Evolutionary conservation across 2,329 filamentous ascomycete genomes (phyloP), one percentile per base, ranked within the genome.

Genomic region (Colletotrichum sublineola): DNA sequence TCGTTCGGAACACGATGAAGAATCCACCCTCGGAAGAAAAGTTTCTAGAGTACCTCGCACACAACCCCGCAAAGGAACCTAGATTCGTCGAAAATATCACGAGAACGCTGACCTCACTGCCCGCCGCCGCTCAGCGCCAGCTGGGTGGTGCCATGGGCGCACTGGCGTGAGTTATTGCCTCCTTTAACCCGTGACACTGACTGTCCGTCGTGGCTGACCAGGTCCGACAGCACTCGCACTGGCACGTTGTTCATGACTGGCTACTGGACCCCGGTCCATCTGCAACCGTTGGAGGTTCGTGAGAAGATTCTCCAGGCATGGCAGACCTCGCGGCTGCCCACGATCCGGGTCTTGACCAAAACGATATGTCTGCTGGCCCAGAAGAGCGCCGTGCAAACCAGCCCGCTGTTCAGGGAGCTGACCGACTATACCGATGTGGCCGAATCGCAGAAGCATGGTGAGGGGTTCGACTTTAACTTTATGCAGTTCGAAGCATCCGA

Each of bases 171-270:
- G 85, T 79, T 64, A 72, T 12, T 24, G 24, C 57, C 15, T 68
- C 9, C 31, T 24, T 20, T 48, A 29, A 44, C 8, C 24, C 33
- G 40, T n/a, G 44, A 50, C 20, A 42, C 60, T 65, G 40, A 58
- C 24, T 9, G 38, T 31, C 36, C 38, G 33, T 15, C 18, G 38
- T 46, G 52, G 36, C 67, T 70, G 52, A 61, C 52, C 8, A 46
- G 18, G 29, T 31, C 46, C 33, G n/a, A 42, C 79, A 93, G 90
- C 73, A 91, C 90, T 31, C 87, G 89, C 44, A 79, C 87, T 4
- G 92, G 92, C 36, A 89, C 90, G 36, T 81, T 93, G 24, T 79
- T 93, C 7, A 83, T 94, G 58, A 94, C 93, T 0, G 92, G 92
- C n/a, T 88, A 90, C 78, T 85, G 87, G 74, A 88, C 86, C 0